These are phyloP conservation scores for Arthroderma uncinatum DNA, from an alignment of 2,329 filamentous ascomycete genomes.

Conservation along the genomic window DNA sequence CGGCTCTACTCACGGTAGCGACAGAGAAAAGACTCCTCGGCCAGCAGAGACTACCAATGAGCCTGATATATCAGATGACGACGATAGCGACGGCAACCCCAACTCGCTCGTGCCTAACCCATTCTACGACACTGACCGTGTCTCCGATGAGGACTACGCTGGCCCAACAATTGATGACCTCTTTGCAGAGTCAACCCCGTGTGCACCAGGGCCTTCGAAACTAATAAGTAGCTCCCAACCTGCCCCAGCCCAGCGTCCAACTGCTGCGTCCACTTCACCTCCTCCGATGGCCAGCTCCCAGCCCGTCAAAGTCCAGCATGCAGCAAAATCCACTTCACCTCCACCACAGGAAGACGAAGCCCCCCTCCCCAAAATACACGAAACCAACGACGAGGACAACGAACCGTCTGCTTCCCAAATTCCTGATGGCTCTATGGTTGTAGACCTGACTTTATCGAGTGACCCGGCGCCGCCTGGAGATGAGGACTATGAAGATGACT, in stretches of 20 bases:
- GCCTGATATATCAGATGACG: not conserved
- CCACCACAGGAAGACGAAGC: not conserved
- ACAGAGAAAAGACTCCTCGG: not conserved
- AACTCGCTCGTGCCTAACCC: slow-evolving; percentile 23
- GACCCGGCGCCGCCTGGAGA: slow-evolving; percentile 20
- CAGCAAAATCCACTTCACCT: slow-evolving; percentile 3
- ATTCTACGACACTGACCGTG: slow-evolving; percentile 20
- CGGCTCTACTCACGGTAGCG: slow-evolving; percentile 12
- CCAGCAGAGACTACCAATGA: not conserved
- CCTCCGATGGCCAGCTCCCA: not conserved
- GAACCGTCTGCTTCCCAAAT: slow-evolving; percentile 3
- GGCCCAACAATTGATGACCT: not conserved
- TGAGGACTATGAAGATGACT: slow-evolving; percentile 20
- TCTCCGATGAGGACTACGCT: slow-evolving; percentile 1
- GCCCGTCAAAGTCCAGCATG: not conserved
- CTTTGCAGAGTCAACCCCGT: not conserved
- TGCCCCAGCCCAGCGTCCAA: not conserved
- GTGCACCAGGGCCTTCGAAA: not conserved
- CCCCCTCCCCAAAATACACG: not conserved
- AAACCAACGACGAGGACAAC: not conserved
- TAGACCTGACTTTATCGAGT: slow-evolving; percentile 32
- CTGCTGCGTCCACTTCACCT: slow-evolving; percentile 7
- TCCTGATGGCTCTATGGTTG: slow-evolving; percentile 18
- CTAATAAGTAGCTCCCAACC: not conserved
- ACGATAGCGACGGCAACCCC: not conserved